Conservation (phyloP, 257 asterid genomes). For the Rhazya stricta region DNA sequence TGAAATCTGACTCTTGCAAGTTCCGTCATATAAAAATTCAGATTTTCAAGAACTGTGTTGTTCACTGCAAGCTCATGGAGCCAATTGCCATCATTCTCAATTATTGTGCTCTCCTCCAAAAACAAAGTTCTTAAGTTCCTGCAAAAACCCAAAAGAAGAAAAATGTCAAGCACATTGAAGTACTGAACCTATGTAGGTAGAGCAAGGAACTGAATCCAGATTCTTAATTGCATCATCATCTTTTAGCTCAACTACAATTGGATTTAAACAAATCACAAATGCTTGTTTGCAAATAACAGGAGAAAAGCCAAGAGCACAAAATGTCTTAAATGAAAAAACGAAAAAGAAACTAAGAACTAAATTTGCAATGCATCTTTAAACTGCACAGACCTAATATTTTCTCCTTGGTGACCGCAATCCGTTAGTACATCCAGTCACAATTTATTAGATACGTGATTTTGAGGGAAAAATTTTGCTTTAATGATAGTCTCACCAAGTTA, state of each 20-base stretch:
- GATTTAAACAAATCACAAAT: neutral
- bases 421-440: neutral
- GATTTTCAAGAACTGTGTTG: slow-evolving; percentile 57
- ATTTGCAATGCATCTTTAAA: neutral
- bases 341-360: neutral
- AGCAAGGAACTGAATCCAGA: neutral
- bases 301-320: neutral
- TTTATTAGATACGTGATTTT: neutral
- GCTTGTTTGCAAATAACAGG: neutral
- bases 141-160: slow-evolving; percentile 4
- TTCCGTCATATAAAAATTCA: slow-evolving; percentile 74
- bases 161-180: neutral
- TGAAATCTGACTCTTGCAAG: slow-evolving; percentile 31
- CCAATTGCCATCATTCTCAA: slow-evolving; percentile 70
- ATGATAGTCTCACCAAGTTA: neutral
- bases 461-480: neutral
- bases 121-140: slow-evolving; percentile 60
- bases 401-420: neutral
- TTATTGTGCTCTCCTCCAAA: slow-evolving; percentile 66
- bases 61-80: slow-evolving; percentile 59
- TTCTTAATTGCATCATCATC: neutral
- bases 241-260: neutral
- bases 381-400: neutral
- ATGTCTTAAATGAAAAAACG: neutral
- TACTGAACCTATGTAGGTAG: neutral